Conservation (phyloP, 164 flowering plant genomes). For the Macadamia integrifolia region DNA sequence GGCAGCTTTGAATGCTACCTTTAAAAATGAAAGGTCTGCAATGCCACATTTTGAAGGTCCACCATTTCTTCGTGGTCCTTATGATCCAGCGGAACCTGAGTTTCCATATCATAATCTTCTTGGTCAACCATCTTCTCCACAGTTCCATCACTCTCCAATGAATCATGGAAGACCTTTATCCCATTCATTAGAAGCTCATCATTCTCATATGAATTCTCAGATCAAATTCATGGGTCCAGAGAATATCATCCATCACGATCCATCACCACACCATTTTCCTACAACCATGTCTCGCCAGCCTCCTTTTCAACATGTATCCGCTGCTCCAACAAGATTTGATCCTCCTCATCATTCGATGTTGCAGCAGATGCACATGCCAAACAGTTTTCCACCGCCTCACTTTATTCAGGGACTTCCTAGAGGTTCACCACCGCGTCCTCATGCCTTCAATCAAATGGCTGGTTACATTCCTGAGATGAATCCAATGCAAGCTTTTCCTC, state of each 20-base stretch:
- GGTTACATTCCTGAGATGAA: conserved; percentile 45
- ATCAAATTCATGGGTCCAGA: conserved; percentile 50
- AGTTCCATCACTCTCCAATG: conserved; percentile 37
- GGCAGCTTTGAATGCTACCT: conserved; percentile 37
- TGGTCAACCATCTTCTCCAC: conserved; percentile 44
- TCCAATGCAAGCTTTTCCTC: conserved; percentile 56
- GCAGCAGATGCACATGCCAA: conserved; percentile 61
- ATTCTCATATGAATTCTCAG: conserved; percentile 42
- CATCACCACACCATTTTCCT: conserved; percentile 39
- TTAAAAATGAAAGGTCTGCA: conserved; percentile 40
- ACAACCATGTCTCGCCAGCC: conserved; percentile 39
- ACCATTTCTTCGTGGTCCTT: conserved; percentile 35
- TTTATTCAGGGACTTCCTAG: conserved; percentile 45
- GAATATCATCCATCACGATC: conserved; percentile 37
- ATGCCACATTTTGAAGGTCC: conserved; percentile 32
- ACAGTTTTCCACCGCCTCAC: conserved; percentile 51
- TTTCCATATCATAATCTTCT: conserved; percentile 34
- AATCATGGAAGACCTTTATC: conserved; percentile 43
- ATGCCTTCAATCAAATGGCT: conserved; percentile 44
- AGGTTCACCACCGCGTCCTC: conserved; percentile 37
- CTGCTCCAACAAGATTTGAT: conserved; percentile 50
- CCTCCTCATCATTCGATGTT: conserved; percentile 49
- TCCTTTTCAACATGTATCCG: conserved; percentile 41
- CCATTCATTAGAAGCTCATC: conserved; percentile 41
- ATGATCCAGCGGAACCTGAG: conserved; percentile 40